Evolutionary conservation across 2,329 filamentous ascomycete genomes (phyloP).

Genomic region (Akanthomyces dipterigenus): DNA sequence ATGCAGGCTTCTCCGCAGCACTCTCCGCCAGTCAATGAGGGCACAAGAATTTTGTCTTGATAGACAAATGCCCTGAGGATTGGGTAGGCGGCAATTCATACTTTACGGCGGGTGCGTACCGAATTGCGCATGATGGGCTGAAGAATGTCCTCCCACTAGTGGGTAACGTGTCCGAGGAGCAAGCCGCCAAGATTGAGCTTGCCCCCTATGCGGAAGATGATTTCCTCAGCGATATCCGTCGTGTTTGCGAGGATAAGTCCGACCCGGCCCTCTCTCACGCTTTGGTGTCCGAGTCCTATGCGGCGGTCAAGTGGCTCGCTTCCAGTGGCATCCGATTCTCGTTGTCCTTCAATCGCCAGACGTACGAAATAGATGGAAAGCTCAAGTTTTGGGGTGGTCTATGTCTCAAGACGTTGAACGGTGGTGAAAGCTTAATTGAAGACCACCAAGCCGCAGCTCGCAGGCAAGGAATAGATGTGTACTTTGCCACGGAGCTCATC

Average conservation of each 20-base stretch:
- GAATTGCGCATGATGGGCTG: conserved; percentile 49
- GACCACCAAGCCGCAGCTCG: conserved; percentile 39
- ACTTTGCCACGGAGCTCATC: conserved; percentile 40
- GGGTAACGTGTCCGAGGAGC: conserved; percentile 46
- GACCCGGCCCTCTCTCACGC: conserved; percentile 40
- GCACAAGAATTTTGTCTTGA: conserved; percentile 40
- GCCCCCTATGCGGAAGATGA: conserved; percentile 46
- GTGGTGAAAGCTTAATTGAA: conserved; percentile 51
- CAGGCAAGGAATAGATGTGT: conserved; percentile 35
- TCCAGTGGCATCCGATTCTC: conserved; percentile 49
- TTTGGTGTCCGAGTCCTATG: conserved; percentile 46
- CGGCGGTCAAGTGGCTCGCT: conserved; percentile 48
- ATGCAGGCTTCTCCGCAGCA: conserved; percentile 57
- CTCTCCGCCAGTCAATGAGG: conserved; percentile 46
- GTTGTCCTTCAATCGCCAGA: conserved; percentile 58
- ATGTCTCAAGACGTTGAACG: conserved; percentile 50
- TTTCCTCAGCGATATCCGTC: conserved; percentile 49
- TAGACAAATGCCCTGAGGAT: conserved; percentile 52
- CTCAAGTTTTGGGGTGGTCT: conserved; percentile 63
- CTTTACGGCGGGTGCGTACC: conserved; percentile 59
- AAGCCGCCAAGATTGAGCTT: conserved; percentile 48
- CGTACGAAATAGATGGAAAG: conserved; percentile 54
- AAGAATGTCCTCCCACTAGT: conserved; percentile 53
- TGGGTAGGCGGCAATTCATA: conserved; percentile 60
- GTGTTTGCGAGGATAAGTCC: conserved; percentile 48